These are phyloP conservation scores for Backusella tarrabulga DNA, from an alignment of 192 early-diverging fungal species.

Conservation along the genomic window DNA sequence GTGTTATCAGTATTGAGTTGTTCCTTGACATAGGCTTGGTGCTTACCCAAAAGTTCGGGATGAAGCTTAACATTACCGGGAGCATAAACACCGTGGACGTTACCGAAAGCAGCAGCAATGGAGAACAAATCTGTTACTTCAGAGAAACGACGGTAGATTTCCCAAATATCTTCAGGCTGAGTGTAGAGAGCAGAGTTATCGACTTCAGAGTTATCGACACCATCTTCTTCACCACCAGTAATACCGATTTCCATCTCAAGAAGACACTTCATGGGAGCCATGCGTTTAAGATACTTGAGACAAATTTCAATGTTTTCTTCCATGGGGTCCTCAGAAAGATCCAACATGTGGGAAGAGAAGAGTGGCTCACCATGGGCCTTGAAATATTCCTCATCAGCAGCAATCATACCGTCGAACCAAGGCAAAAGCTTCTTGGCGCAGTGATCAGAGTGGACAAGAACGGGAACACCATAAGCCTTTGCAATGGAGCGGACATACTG, in stretches of 20 bases:
- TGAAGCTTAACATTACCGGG: slow-evolving; percentile 94
- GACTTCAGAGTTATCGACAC: slow-evolving; percentile 92
- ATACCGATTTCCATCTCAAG: slow-evolving; percentile 99
- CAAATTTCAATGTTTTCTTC: slow-evolving; percentile 91
- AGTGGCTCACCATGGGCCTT: slow-evolving; percentile 89
- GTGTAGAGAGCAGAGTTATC: slow-evolving; percentile 92
- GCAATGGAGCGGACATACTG: slow-evolving; percentile 40
- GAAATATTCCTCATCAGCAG: slow-evolving; percentile 93
- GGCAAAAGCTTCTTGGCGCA: slow-evolving; percentile 96
- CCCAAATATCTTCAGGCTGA: slow-evolving; percentile 94
- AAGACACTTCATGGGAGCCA: slow-evolving; percentile 82
- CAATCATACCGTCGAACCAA: slow-evolving; percentile 97
- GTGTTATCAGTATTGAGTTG: slow-evolving; percentile 54
- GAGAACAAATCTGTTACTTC: slow-evolving; percentile 88
- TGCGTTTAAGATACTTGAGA: slow-evolving; percentile 89
- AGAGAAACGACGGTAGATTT: slow-evolving; percentile 88
- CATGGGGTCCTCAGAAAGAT: slow-evolving; percentile 92
- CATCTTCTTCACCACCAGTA: slow-evolving; percentile 98
- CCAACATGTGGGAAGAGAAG: slow-evolving; percentile 97
- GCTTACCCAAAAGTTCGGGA: slow-evolving; percentile 89
- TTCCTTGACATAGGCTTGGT: slow-evolving; percentile 80
- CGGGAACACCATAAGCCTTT: slow-evolving; percentile 43
- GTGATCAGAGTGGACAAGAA: slow-evolving; percentile 91
- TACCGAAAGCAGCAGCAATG: slow-evolving; percentile 72
- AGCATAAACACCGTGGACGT: slow-evolving; percentile 80